These are phyloP conservation scores for Amylostereum areolatum DNA, from an alignment of 1,284 basidiomycete genomes.

Conservation along the genomic window DNA sequence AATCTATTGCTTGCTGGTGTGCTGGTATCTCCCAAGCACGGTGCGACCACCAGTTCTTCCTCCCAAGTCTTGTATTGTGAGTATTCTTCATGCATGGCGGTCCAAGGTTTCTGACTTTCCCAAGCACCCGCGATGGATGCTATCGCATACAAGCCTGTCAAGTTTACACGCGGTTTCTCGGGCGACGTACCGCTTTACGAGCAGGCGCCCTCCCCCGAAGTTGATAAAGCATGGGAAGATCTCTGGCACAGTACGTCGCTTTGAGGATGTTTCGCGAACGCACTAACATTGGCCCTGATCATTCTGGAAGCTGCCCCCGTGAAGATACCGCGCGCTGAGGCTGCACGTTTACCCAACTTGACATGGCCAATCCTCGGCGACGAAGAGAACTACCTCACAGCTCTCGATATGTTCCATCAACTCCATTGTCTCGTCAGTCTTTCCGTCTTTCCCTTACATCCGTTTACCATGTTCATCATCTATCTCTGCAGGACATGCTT, in stretches of 20 bases:
- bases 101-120: background rate
- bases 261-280: background rate
- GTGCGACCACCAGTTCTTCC: background rate
- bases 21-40: background rate
- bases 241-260: conserved; percentile 19
- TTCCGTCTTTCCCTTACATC: background rate
- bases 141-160: conserved; percentile 16
- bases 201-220: conserved; percentile 16
- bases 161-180: conserved; percentile 17
- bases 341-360: conserved; percentile 20
- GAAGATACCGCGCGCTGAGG: conserved; percentile 19
- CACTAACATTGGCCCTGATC: background rate
- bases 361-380: conserved; percentile 20
- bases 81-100: background rate
- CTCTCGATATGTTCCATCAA: conserved; percentile 25
- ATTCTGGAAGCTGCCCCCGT: conserved; percentile 4
- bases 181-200: conserved; percentile 14
- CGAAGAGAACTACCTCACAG: conserved; percentile 20
- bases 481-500: conserved; percentile 12
- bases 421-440: conserved; percentile 23
- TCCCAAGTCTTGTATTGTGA: background rate
- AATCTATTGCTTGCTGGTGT: background rate
- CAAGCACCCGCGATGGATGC: conserved; percentile 16
- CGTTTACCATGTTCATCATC: background rate
- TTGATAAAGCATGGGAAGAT: conserved; percentile 16